Base-by-base conservation (phyloP, 2,329 filamentous ascomycete genomes). In the Thermochaetoides dissita region DNA sequence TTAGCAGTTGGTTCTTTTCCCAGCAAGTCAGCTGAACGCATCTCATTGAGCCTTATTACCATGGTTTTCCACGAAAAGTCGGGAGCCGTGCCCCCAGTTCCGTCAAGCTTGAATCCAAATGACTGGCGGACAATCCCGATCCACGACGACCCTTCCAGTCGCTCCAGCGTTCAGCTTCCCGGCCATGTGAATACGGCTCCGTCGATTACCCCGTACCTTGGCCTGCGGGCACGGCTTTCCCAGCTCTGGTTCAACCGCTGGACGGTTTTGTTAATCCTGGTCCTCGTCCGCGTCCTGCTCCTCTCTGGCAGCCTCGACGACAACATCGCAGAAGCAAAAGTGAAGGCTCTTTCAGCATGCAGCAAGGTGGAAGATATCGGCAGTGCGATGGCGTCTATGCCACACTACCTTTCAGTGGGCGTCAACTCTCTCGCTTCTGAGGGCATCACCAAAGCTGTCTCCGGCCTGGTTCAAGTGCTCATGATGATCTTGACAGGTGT, bases 161-260 rank as follows among this genome's bases (percentile, higher is more conserved):
- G 34, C 12, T n/a, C 41, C 10, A 39, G 42, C 59, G n/a, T 39
- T 58, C 10, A 66, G 65, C 50, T 49, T 35, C 48, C 32, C 12
- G 46, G 38, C 10, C 47, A 46, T 52, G 49, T 50, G 59, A 70
- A 69, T 59, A 79, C 82, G 49, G 72, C 76, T 61, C 75, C 75
- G 59, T 76, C 76, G 57, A 72, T 83, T 57, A 95, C 87, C 49
- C 89, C 91, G 48, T 96, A 96, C 61, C 82, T 98, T 49, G 87
- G 88, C 54, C 77, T 95, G 57, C 78, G 79, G 56, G 81, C 89
- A 54, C 81, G 88, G 55, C 73, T 96, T 55, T 96, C 91, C 40
- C 91, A 98, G 68, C 74, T 93, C 61, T 95, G 89, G 87, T 79
- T 98, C 66, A 96, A 98, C 68, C 77, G 84, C 62, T 98, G 91